phyloP scores from a whole-genome alignment of 306 rosid species.

The Rosa persica region DNA sequence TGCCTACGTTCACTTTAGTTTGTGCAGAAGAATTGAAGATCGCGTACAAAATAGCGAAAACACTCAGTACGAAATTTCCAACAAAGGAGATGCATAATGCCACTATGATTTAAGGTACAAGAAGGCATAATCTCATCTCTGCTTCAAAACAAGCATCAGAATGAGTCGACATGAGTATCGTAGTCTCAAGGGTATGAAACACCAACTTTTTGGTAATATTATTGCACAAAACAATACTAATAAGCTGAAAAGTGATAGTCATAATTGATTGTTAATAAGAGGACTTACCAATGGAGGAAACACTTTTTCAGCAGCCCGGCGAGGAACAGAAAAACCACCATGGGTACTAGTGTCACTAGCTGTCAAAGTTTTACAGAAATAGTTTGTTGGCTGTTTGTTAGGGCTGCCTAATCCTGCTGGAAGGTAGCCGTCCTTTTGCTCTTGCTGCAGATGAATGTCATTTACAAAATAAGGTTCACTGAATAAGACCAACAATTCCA shows the following conservation, averaged over 20 bases:
- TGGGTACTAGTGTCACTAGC: slow-evolving; percentile 99
- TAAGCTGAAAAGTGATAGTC: slow-evolving; percentile 3
- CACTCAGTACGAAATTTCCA: neutral
- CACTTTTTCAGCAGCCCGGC: slow-evolving; percentile 99
- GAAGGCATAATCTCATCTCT: neutral
- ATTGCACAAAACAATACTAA: slow-evolving; percentile 4
- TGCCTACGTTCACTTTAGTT: neutral
- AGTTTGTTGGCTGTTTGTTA: slow-evolving; percentile 92
- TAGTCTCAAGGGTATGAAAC: neutral
- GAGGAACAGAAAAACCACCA: slow-evolving; percentile 99
- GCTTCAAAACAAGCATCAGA: neutral
- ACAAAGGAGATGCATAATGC: neutral
- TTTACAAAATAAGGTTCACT: slow-evolving; percentile 22
- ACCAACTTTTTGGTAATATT: slow-evolving; percentile 6
- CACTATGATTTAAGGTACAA: neutral
- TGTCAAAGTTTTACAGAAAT: slow-evolving; percentile 92
- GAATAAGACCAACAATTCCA: slow-evolving; percentile 13
- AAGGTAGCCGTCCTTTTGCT: slow-evolving; percentile 91
- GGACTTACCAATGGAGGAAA: slow-evolving; percentile 85
- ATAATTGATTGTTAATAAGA: neutral
- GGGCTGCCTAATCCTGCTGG: slow-evolving; percentile 87
- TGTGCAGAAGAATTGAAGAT: neutral
- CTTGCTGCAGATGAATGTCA: slow-evolving; percentile 57
- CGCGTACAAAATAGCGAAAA: neutral
- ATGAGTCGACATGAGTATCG: neutral